Base-by-base conservation (phyloP, 1,284 basidiomycete species). In the Volvariella volvacea region DNA sequence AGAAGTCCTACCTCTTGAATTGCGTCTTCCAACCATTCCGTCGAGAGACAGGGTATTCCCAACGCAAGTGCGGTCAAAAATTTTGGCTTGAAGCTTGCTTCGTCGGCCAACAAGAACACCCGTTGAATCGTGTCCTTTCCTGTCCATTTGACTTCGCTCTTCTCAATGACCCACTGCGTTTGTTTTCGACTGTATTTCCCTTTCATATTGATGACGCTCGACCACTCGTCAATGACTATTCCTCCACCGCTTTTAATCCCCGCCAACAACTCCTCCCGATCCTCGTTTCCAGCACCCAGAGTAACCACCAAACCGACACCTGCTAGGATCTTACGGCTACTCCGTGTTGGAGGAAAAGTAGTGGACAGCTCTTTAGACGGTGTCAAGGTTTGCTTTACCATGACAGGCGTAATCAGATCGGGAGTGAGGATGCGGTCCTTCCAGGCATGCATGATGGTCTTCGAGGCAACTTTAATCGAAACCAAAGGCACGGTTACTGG, bases 1-100 rank as follows among this genome's bases (percentile, higher is more conserved):
- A 55, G n/a, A n/a, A n/a, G n/a, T n/a, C 74, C 58, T 54, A 77
- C 76, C 48, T 53, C 54, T 12, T 56, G 50, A 28, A 70, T 58
- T 22, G 68, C 69, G 19, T 73, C 69, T 8, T 70, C 55, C 14
- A 90, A 54, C 76, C 83, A 93, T 2, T 72, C 63, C 3, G 73
- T 60, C 0, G 74, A 75, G n/a, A 95, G 56, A 53, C 89, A 91
- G 1, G 92, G 92, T 40, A 95, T 80, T 4, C 92, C 92, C 21
- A 92, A 66, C 0, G 87, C 89, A 22, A 95, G 71, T 4, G 91
- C 88, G 3, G 84, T 73, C 42, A 94, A 67, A 55, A 78, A 90
- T 59, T 92, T 93, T 3, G 83, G 73, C 49, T 88, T 92, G 47
- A 79, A 75, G 48, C 71, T 75, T 6, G 69, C 59, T 21, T 76